Evolutionary conservation across 331 rosid species (phyloP).

Genomic region (Prunus yedoensis): DNA sequence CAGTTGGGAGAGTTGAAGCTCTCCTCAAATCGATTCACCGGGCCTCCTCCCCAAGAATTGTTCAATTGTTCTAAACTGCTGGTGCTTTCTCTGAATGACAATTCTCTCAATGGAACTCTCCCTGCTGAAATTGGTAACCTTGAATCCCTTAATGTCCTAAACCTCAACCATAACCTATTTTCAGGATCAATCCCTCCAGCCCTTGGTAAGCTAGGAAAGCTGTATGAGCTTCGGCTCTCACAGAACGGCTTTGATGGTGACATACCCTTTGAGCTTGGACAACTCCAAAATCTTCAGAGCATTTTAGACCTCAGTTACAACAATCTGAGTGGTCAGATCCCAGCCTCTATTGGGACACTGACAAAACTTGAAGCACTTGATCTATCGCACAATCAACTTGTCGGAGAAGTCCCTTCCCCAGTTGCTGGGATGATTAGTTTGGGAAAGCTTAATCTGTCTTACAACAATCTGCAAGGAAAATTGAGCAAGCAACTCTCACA

Average conservation of each 20-base stretch:
- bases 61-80: constrained; percentile 71
- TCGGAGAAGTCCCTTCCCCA: constrained; percentile 65
- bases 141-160: constrained; percentile 58
- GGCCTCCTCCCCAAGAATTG: constrained; percentile 60
- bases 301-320: constrained; percentile 74
- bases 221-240: constrained; percentile 72
- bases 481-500: constrained; percentile 58
- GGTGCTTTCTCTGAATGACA: constrained; percentile 61
- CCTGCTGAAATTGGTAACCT: constrained; percentile 60
- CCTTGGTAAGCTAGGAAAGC: constrained; percentile 55
- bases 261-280: constrained; percentile 64
- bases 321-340: constrained; percentile 68
- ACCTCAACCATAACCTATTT: constrained; percentile 54
- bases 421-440: constrained; percentile 77
- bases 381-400: constrained; percentile 78
- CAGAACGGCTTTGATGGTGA: constrained; percentile 56
- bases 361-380: constrained; percentile 72
- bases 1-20: constrained; percentile 73
- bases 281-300: constrained; percentile 84
- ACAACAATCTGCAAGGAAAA: constrained; percentile 66
- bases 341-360: constrained; percentile 52
- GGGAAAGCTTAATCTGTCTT: constrained; percentile 75
- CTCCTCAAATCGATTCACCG: constrained; percentile 54
- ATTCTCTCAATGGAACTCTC: constrained; percentile 66
- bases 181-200: constrained; percentile 56